A percentile compares a stretch with the other conserved stretches of the same genome.
These are phyloP conservation scores for Takashimella koratensis DNA, from an alignment of 1,284 basidiomycete species.

Conservation along the genomic window DNA sequence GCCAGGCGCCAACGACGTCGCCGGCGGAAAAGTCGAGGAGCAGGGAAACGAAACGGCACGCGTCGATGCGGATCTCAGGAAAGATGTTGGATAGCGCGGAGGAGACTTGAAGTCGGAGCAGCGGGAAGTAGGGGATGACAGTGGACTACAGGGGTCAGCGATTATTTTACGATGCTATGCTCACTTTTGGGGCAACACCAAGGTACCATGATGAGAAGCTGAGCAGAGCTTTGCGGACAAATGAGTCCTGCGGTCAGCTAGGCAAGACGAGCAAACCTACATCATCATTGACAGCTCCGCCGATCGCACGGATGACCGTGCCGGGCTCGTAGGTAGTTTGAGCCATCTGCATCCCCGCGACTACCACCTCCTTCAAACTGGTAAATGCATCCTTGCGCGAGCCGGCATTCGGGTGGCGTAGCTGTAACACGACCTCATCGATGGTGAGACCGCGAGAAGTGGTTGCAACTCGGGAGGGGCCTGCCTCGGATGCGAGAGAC, in stretches of 20 bases:
- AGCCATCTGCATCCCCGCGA: slow-evolving; percentile 60
- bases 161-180: slow-evolving; percentile 19
- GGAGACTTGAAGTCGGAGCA: slow-evolving; percentile 76
- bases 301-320: slow-evolving; percentile 63
- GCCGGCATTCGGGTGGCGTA: slow-evolving; percentile 77
- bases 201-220: slow-evolving; percentile 65
- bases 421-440: slow-evolving; percentile 69
- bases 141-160: slow-evolving; percentile 54
- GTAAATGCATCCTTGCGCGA: slow-evolving; percentile 76
- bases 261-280: slow-evolving; percentile 48
- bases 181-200: slow-evolving; percentile 60
- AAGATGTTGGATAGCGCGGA: slow-evolving; percentile 94
- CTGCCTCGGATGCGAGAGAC: slow-evolving; percentile 51
- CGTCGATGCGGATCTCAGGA: slow-evolving; percentile 87
- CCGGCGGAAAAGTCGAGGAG: slow-evolving; percentile 70
- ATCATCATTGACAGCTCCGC: slow-evolving; percentile 75
- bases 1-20: slow-evolving; percentile 67
- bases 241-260: slow-evolving; percentile 42
- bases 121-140: slow-evolving; percentile 65
- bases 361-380: slow-evolving; percentile 75
- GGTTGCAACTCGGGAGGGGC: slow-evolving; percentile 57
- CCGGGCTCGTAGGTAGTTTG: slow-evolving; percentile 53
- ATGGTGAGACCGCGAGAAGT: slow-evolving; percentile 75
- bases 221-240: slow-evolving; percentile 51
- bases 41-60: slow-evolving; percentile 74